phyloP scores from a whole-genome alignment of 352 stramenopile genomes.

The Phytophthora fragariae region DNA sequence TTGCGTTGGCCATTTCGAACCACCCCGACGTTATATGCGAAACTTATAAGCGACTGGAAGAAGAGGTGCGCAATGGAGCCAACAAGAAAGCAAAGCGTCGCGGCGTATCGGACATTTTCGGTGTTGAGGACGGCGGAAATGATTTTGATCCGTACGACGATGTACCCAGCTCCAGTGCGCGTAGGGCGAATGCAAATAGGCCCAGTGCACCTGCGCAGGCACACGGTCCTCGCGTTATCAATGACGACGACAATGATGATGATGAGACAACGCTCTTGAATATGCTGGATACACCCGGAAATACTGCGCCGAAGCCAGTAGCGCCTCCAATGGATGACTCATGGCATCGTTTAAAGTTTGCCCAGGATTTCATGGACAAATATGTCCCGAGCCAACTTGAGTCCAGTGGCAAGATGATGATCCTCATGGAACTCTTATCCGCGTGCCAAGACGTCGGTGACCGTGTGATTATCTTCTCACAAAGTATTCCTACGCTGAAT shows the following conservation, averaged over 20 bases:
- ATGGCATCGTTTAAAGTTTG: constrained; percentile 79
- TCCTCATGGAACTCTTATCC: constrained; percentile 82
- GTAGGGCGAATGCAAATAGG: constrained; percentile 4
- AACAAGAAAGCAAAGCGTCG: constrained; percentile 41
- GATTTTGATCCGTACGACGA: constrained; percentile 53
- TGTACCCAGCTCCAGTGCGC: constrained; percentile 3
- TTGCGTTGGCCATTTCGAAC: constrained; percentile 89
- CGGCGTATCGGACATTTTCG: constrained; percentile 40
- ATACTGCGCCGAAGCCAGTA: constrained; percentile 9
- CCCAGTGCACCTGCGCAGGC: constrained; percentile 2
- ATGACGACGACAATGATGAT: constrained; percentile 37
- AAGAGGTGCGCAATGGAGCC: constrained; percentile 52
- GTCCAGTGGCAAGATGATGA: constrained; percentile 88
- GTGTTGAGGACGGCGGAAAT: constrained; percentile 64
- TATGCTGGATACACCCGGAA: constrained; percentile 35
- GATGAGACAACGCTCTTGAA: constrained; percentile 58
- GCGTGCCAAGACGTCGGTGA: constrained; percentile 78
- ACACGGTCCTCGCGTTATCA: constrained; percentile 9
- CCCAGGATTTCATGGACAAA: constrained; percentile 60
- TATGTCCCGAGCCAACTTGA: constrained; percentile 67
- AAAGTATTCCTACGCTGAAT: constrained; percentile 90
- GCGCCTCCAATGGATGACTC: background rate
- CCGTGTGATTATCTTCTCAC: constrained; percentile 91
- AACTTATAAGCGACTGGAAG: constrained; percentile 69
- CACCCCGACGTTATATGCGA: constrained; percentile 87